A percentile compares a stretch with the other conserved stretches of the same genome.
phyloP scores from a whole-genome alignment of 2,329 filamentous ascomycete species.

The Botrytis pseudocinerea region DNA sequence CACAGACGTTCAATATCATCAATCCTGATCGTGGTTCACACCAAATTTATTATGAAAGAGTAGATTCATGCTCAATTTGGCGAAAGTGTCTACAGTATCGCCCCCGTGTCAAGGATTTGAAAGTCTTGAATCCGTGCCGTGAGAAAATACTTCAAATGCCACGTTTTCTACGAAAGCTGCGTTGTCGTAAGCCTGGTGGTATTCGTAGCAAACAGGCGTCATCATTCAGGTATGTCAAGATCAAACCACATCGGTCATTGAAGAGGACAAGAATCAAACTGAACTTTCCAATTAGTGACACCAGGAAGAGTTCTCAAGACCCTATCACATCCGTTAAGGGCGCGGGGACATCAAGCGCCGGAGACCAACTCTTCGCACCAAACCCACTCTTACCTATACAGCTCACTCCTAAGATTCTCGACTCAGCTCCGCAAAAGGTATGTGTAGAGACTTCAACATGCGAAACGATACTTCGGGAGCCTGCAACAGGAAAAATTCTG shows the following conservation, averaged over 20 bases:
- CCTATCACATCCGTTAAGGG: background rate
- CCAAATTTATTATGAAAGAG: background rate
- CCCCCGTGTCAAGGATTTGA: background rate
- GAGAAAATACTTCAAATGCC: background rate
- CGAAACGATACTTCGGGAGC: background rate
- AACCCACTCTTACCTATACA: background rate
- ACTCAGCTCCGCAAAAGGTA: background rate
- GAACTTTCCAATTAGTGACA: background rate
- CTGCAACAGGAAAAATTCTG: background rate
- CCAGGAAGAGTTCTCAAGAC: background rate
- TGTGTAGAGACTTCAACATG: background rate
- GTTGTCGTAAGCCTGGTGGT: background rate
- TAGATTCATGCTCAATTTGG: background rate
- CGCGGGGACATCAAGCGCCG: background rate
- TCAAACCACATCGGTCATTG: background rate
- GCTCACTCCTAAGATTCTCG: background rate
- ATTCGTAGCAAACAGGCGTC: background rate
- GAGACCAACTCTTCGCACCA: too few species aligned
- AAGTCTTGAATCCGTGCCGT: background rate
- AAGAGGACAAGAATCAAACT: background rate
- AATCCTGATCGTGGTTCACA: background rate
- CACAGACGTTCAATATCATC: slow-evolving; percentile 1
- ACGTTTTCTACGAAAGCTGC: background rate
- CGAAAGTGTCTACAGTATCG: slow-evolving; percentile 9
- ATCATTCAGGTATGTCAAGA: background rate